Conservation (phyloP, 345 rosid species). For the Populus davidiana region DNA sequence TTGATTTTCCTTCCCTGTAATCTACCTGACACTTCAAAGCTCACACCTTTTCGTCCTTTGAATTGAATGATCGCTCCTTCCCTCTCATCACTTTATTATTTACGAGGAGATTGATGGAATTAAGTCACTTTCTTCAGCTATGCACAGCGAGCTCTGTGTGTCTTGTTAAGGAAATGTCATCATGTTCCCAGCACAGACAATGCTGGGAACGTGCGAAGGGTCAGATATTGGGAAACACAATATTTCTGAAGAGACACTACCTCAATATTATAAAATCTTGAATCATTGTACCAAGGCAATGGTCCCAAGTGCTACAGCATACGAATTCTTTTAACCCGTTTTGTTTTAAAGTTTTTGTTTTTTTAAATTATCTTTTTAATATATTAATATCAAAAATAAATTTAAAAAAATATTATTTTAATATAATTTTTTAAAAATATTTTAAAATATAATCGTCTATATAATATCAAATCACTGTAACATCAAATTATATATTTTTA, state of each 20-base stretch:
- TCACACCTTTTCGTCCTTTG: background rate
- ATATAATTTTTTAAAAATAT: no score
- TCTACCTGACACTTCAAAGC: background rate
- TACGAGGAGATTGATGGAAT: background rate
- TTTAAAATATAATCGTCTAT: no score
- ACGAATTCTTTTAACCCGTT: background rate
- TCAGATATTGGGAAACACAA: conserved; percentile 4
- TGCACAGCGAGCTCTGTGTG: conserved; percentile 9
- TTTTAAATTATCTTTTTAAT: no score
- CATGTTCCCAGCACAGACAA: conserved; percentile 18
- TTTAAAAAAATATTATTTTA: no score
- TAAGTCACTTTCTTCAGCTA: conserved; percentile 6
- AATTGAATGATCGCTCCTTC: background rate
- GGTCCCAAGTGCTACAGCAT: background rate
- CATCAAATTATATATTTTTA: no score
- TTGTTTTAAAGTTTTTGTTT: no score
- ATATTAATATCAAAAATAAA: no score
- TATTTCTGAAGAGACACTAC: no score
- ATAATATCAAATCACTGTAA: no score
- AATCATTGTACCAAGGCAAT: background rate
- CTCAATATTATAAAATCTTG: background rate
- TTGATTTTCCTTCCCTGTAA: background rate
- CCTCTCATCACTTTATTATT: background rate
- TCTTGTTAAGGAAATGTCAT: conserved; percentile 25
- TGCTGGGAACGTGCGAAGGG: conserved; percentile 33